Percentiles rank a stretch among this genome's conserved stretches.
phyloP scores from a whole-genome alignment of 768 basidiomycete species.

The Mycena olivaceomarginata region DNA sequence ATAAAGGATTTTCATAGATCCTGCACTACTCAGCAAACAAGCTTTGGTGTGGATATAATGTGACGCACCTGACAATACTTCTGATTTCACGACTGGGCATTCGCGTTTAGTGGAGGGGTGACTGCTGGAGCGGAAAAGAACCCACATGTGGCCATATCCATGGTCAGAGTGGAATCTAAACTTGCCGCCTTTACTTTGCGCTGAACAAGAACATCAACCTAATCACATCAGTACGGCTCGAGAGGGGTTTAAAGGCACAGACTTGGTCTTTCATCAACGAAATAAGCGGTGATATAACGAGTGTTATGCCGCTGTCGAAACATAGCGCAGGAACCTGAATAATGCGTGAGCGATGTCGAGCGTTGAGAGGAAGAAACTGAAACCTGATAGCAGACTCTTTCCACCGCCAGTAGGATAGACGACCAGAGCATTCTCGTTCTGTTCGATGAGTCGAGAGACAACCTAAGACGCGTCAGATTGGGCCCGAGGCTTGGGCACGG shows the following conservation, averaged over 20 bases:
- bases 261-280: constrained; percentile 61
- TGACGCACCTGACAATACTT: constrained; percentile 50
- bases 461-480: constrained; percentile 46
- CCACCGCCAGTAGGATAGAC: constrained; percentile 63
- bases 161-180: constrained; percentile 61
- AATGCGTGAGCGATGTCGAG: constrained; percentile 49
- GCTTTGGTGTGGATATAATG: too few species aligned
- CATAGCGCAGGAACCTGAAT: constrained; percentile 62
- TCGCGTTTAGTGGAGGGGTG: too few species aligned
- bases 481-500: neutral
- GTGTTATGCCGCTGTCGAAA: constrained; percentile 54
- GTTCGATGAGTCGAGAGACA: constrained; percentile 59
- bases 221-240: constrained; percentile 45
- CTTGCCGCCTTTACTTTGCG: constrained; percentile 61
- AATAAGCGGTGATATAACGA: constrained; percentile 61
- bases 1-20: constrained; percentile 67
- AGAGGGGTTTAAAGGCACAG: neutral
- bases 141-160: constrained; percentile 50
- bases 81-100: constrained; percentile 52
- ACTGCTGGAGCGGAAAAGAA: too few species aligned
- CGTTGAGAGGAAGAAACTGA: constrained; percentile 19
- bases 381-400: constrained; percentile 33
- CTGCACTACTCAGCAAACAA: constrained; percentile 36
- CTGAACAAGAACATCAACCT: constrained; percentile 56
- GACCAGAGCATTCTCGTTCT: constrained; percentile 64